phyloP scores from a whole-genome alignment of 495 filamentous ascomycete genomes.

The Lepraria neglecta region DNA sequence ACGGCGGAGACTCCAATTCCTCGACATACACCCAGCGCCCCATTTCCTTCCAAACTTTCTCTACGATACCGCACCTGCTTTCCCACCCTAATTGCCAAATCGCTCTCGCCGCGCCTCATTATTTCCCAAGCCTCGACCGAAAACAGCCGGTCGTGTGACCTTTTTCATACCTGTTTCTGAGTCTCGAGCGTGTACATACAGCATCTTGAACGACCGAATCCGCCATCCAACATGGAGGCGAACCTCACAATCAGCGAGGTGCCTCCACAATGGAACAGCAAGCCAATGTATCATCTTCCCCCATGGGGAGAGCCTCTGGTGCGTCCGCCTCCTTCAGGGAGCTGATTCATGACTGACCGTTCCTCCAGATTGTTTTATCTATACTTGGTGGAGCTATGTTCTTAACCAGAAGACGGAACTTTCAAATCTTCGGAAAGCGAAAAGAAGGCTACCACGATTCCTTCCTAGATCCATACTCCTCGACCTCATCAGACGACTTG shows the following conservation, averaged over 20 bases:
- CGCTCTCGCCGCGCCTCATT: not conserved
- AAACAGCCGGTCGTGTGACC: constrained; percentile 14
- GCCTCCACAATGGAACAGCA: constrained; percentile 32
- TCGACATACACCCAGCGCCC: not conserved
- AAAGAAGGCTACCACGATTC: constrained; percentile 32
- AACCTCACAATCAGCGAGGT: constrained; percentile 28
- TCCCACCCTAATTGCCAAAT: not conserved
- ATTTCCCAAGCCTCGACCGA: not conserved
- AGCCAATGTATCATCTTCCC: constrained; percentile 31
- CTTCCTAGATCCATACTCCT: constrained; percentile 37
- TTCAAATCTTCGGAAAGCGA: constrained; percentile 37
- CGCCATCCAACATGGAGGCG: constrained; percentile 20
- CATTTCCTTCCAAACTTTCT: not conserved
- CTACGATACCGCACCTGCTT: not conserved
- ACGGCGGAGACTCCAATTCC: not conserved
- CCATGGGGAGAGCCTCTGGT: constrained; percentile 57
- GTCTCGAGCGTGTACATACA: constrained; percentile 11
- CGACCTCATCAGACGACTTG: constrained; percentile 38
- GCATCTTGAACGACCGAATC: not conserved
- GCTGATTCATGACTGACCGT: constrained; percentile 13
- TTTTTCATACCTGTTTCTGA: not conserved
- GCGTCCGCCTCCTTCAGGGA: constrained; percentile 25
- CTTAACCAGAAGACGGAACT: constrained; percentile 48
- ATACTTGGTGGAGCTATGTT: constrained; percentile 54
- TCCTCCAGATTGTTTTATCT: constrained; percentile 47